Evolutionary conservation across 257 asterid genomes (phyloP).

Genomic region (Solanum piurae): DNA sequence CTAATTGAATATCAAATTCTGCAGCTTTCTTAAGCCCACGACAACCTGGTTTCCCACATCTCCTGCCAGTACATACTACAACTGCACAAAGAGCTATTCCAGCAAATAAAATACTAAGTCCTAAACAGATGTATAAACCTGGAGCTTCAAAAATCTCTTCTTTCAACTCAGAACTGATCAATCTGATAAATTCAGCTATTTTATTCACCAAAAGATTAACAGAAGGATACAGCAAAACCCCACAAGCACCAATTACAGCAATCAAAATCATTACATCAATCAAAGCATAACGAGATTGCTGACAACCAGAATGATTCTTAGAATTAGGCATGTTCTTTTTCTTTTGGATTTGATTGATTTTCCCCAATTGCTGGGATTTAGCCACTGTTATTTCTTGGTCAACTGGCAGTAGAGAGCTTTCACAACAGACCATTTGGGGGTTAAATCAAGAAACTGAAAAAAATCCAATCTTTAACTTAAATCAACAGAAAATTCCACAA

Average conservation of each 20-base stretch:
- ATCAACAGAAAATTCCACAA: slow-evolving; percentile 8
- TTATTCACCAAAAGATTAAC: slow-evolving; percentile 25
- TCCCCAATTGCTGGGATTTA: slow-evolving; percentile 58
- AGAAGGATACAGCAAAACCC: slow-evolving; percentile 58
- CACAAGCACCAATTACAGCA: slow-evolving; percentile 64
- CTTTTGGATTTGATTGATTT: slow-evolving; percentile 40
- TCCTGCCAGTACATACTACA: slow-evolving; percentile 31
- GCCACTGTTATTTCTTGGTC: slow-evolving; percentile 60
- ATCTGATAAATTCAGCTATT: slow-evolving; percentile 31
- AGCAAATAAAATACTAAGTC: slow-evolving; percentile 56
- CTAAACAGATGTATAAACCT: slow-evolving; percentile 67
- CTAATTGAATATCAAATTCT: slow-evolving; percentile 85
- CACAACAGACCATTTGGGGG: slow-evolving; percentile 77
- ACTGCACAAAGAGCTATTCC: slow-evolving; percentile 49
- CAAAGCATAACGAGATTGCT: slow-evolving; percentile 58
- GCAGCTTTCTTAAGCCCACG: slow-evolving; percentile 75
- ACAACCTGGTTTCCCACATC: slow-evolving; percentile 72
- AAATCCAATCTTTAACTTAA: slow-evolving; percentile 18
- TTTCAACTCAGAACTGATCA: slow-evolving; percentile 33
- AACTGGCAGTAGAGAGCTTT: slow-evolving; percentile 34
- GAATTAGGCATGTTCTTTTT: slow-evolving; percentile 14
- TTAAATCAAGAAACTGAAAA: slow-evolving; percentile 13
- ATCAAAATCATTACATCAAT: slow-evolving; percentile 67
- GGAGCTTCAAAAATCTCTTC: slow-evolving; percentile 73
- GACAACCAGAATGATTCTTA: slow-evolving; percentile 36